A percentile compares a stretch with the other conserved stretches of the same genome.
Evolutionary conservation across 495 filamentous ascomycete species (phyloP).

Genomic region (Margaritispora aquatica): DNA sequence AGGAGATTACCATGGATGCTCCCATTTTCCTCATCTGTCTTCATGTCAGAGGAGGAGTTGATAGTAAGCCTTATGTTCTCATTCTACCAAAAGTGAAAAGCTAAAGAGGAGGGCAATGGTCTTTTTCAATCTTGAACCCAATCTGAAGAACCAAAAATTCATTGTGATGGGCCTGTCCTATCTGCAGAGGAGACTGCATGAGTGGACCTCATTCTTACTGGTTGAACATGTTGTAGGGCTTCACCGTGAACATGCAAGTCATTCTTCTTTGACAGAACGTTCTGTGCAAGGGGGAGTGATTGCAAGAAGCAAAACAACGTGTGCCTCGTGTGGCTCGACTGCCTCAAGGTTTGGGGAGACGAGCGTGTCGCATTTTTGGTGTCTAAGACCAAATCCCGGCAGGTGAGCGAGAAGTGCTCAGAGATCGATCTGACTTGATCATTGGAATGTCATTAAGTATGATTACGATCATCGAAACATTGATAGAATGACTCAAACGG

Average conservation of each 20-base stretch:
- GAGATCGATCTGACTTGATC: too few relatives aligned
- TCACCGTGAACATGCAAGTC: slow-evolving; percentile 1
- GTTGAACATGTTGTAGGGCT: not conserved
- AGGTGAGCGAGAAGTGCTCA: not conserved
- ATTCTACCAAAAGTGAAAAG: too few relatives aligned
- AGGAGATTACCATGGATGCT: too few relatives aligned
- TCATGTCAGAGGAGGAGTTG: too few relatives aligned
- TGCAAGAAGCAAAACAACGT: not conserved
- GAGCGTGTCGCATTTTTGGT: not conserved
- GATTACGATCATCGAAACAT: not conserved
- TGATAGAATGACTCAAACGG: too few relatives aligned
- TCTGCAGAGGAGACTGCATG: not conserved
- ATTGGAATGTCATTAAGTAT: not conserved
- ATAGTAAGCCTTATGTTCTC: too few relatives aligned
- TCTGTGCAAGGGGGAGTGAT: not conserved
- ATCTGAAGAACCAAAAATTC: not conserved
- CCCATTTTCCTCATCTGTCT: not conserved
- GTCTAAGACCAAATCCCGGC: not conserved
- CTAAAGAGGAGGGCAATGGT: too few relatives aligned
- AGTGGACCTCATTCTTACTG: not conserved
- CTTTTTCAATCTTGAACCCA: not conserved
- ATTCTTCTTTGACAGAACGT: not conserved
- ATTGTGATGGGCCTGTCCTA: too few relatives aligned
- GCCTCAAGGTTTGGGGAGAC: too few relatives aligned
- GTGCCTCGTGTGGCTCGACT: not conserved